These are phyloP conservation scores for Mitragyna speciosa DNA, from an alignment of 257 asterid species.

Conservation along the genomic window DNA sequence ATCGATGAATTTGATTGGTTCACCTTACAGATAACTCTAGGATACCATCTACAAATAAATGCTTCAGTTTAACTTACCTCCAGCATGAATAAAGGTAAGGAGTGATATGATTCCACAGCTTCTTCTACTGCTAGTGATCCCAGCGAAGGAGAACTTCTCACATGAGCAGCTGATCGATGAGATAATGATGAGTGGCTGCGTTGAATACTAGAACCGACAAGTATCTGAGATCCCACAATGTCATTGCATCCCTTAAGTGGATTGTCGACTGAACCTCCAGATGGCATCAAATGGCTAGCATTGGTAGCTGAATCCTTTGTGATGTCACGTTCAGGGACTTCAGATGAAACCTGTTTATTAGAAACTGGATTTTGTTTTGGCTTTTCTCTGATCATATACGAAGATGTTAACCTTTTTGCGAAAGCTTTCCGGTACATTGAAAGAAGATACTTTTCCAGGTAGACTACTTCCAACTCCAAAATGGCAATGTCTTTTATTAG, in stretches of 20 bases:
- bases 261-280: conserved; percentile 20
- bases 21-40: background rate
- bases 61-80: conserved; percentile 48
- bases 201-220: conserved; percentile 51
- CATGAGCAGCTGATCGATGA: conserved; percentile 57
- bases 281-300: conserved; percentile 19
- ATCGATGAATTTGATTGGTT: background rate
- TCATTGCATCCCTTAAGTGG: conserved; percentile 26
- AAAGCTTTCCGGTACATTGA: conserved; percentile 60
- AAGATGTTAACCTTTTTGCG: conserved; percentile 36
- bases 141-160: conserved; percentile 49
- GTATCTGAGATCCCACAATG: conserved; percentile 38
- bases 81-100: conserved; percentile 82
- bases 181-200: conserved; percentile 84
- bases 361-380: conserved; percentile 23
- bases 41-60: background rate
- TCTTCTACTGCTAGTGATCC: conserved; percentile 47
- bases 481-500: conserved; percentile 64
- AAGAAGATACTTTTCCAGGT: conserved; percentile 76
- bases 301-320: conserved; percentile 25
- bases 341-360: conserved; percentile 14
- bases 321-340: conserved; percentile 26
- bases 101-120: conserved; percentile 63
- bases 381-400: conserved; percentile 29
- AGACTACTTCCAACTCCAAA: conserved; percentile 67